Evolutionary conservation across 2,329 filamentous ascomycete genomes (phyloP).

Genomic region (Coniochaeta prunicola): DNA sequence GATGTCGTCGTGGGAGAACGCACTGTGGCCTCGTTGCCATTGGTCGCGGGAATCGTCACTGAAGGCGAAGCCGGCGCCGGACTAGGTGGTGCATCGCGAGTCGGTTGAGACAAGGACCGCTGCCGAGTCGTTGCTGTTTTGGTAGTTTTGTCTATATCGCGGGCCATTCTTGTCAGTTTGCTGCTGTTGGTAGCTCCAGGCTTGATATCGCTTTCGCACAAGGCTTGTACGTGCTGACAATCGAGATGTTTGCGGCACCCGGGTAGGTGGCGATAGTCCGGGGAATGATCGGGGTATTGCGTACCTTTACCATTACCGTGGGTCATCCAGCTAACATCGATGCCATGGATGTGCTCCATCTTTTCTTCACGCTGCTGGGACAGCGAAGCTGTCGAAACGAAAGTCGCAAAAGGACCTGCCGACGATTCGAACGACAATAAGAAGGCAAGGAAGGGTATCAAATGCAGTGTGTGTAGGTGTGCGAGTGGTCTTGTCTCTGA

Average conservation of each 20-base stretch:
- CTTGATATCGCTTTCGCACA: neutral
- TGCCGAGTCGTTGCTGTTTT: slow-evolving; percentile 15
- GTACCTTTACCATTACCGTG: slow-evolving; percentile 77
- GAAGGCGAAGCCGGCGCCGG: slow-evolving; percentile 1
- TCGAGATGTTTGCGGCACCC: neutral
- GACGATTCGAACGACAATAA: neutral
- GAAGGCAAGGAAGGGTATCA: neutral
- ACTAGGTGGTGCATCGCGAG: slow-evolving; percentile 7
- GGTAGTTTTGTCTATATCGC: slow-evolving; percentile 16
- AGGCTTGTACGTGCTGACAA: neutral
- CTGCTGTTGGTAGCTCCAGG: neutral
- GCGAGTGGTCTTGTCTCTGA: neutral
- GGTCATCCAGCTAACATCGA: slow-evolving; percentile 85
- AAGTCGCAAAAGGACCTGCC: neutral
- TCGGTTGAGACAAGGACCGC: slow-evolving; percentile 17
- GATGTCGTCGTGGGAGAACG: slow-evolving; percentile 6
- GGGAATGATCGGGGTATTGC: slow-evolving; percentile 17
- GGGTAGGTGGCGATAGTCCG: neutral
- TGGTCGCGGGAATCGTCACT: slow-evolving; percentile 3
- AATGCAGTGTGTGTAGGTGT: neutral
- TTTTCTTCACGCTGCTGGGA: slow-evolving; percentile 12
- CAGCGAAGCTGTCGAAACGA: neutral
- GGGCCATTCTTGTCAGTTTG: neutral
- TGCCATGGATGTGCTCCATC: slow-evolving; percentile 76
- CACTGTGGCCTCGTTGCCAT: neutral